Base-by-base conservation (phyloP, 2,329 filamentous ascomycete genomes). In the Penicillium vulpinum region DNA sequence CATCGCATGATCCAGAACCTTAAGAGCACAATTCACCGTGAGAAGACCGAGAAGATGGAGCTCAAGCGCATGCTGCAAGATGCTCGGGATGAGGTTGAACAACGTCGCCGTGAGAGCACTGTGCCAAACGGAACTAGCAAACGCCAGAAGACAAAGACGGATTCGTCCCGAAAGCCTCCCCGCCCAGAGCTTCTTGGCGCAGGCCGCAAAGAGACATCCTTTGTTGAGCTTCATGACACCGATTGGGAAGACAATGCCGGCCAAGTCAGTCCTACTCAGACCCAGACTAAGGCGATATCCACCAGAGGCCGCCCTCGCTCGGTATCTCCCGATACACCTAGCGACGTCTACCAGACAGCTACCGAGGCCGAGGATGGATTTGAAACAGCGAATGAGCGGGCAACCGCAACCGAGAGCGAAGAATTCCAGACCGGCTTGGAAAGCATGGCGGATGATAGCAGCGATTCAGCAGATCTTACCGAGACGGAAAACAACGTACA, bases 1-100 rank as follows among this genome's bases (percentile, higher is more conserved):
- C 94, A 97, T 73, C 87, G 93, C 56, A 97, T 96, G 77, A 97
- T 99, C 57, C 93, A 97, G 73, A 96, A 91, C 68, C 85, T 97
- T 65, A 92, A 96, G 75, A 92, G 89, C 73, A 96, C 92, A 68
- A 90, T 97, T 45, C 93, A 99, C 74, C 89, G 94, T 33, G 94
- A 99, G 75, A 99, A 97, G 86, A 97, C 93, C 0, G 94, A 99
- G 75, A 99, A 97, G 80, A 85, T 97, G 28, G 94, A 99, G 75
- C 84, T 97, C 52, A 92, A 91, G 76, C 89, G 93, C 58, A 91
- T 99, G 84, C 85, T 97, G 29, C 93, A 97, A 77, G 94, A 99
- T 68, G 89, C 93, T 24, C 87, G 92, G 35, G 94, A 99, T 71
- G 94, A 99, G 69, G 78, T 99, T 28, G 94, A 91, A 74, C 76